These are phyloP conservation scores for Garcia nutans DNA, from an alignment of 345 rosid genomes.

Conservation along the genomic window DNA sequence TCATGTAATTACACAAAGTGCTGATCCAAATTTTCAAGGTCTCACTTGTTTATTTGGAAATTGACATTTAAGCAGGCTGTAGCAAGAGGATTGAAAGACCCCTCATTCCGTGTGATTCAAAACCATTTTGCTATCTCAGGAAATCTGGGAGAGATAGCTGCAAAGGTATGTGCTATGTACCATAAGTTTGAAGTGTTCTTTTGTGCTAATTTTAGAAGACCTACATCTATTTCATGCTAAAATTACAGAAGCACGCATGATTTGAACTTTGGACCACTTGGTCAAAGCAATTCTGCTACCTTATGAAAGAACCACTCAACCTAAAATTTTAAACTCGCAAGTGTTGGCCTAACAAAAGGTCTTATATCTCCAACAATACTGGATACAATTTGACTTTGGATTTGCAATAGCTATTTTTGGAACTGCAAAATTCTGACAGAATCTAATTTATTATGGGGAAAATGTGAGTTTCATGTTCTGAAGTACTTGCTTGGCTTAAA, in stretches of 20 bases:
- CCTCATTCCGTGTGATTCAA: constrained; percentile 91
- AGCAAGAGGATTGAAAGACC: constrained; percentile 93
- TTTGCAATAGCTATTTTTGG: background rate
- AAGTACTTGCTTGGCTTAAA: background rate
- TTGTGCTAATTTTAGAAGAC: no score
- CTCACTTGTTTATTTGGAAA: constrained; percentile 10
- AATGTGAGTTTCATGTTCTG: background rate
- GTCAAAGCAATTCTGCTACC: no score
- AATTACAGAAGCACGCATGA: no score
- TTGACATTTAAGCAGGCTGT: constrained; percentile 59
- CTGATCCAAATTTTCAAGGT: background rate
- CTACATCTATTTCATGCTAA: no score
- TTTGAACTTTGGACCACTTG: no score
- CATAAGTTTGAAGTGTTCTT: background rate
- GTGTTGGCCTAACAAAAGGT: background rate
- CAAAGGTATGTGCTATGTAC: constrained; percentile 58
- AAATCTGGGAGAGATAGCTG: constrained; percentile 92
- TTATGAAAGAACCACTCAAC: background rate
- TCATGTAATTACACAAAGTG: background rate
- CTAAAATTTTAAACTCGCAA: background rate
- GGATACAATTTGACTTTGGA: background rate
- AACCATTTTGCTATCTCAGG: constrained; percentile 84
- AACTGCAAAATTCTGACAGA: background rate
- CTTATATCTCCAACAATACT: background rate
- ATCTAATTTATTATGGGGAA: background rate